phyloP scores from a whole-genome alignment of 1,284 basidiomycete genomes.

The Sanghuangporus baumii region DNA sequence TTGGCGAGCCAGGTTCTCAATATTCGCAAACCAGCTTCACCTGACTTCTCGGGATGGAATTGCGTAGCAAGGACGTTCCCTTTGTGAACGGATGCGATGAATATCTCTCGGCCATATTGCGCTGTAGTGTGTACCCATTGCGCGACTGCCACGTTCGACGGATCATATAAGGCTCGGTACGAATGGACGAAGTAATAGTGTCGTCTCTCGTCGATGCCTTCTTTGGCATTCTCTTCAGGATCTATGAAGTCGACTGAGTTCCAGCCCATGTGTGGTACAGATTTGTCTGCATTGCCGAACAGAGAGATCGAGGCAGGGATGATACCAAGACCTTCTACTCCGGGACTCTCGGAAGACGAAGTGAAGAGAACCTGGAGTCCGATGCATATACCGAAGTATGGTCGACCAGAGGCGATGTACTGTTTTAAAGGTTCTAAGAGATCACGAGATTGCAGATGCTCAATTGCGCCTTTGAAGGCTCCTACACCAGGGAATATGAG shows the following conservation, averaged over 20 bases:
- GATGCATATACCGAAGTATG: constrained; percentile 98
- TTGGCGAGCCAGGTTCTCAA: constrained; percentile 81
- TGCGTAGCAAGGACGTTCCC: constrained; percentile 92
- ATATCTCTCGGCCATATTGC: constrained; percentile 92
- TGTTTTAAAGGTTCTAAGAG: constrained; percentile 76
- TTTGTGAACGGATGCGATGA: constrained; percentile 80
- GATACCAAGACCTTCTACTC: constrained; percentile 59
- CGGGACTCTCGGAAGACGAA: constrained; percentile 72
- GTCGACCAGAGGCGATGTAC: constrained; percentile 87
- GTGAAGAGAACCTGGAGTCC: constrained; percentile 95
- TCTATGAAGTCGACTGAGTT: constrained; percentile 65
- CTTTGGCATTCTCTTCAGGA: constrained; percentile 35
- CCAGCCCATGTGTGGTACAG: constrained; percentile 99
- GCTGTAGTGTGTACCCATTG: constrained; percentile 84
- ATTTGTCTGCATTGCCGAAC: constrained; percentile 70
- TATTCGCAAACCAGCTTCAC: constrained; percentile 81
- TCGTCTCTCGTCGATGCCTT: constrained; percentile 41
- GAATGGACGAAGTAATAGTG: constrained; percentile 99
- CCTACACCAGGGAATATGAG: constrained; percentile 99
- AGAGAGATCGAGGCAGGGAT: constrained; percentile 65
- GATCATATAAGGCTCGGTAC: constrained; percentile 75
- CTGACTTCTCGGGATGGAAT: constrained; percentile 99
- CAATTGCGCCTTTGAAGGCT: constrained; percentile 85
- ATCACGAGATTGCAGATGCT: constrained; percentile 68
- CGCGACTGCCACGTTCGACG: constrained; percentile 47